phyloP scores from a whole-genome alignment of 345 rosid genomes.

The Gossypium turneri region DNA sequence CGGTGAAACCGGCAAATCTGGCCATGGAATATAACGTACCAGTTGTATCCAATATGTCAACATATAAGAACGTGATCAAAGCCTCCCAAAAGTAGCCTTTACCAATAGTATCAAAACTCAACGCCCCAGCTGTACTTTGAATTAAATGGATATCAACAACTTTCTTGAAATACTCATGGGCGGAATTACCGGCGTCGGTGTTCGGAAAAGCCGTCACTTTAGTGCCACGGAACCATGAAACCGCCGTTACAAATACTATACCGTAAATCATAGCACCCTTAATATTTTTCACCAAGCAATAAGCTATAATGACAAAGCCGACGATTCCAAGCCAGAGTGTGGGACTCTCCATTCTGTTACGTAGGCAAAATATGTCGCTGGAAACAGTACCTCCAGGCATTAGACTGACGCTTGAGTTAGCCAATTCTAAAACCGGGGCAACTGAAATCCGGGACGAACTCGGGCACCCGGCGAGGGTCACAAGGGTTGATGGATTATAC shows the following conservation, averaged over 20 bases:
- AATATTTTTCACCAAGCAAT: constrained; percentile 64
- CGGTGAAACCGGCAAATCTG: constrained; percentile 67
- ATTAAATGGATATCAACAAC: constrained; percentile 75
- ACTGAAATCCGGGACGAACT: constrained; percentile 48
- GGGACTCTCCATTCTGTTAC: constrained; percentile 71
- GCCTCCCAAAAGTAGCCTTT: constrained; percentile 86
- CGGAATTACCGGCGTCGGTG: constrained; percentile 50
- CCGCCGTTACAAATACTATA: constrained; percentile 68
- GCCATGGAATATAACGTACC: constrained; percentile 94
- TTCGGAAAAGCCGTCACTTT: constrained; percentile 74
- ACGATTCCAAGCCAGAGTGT: constrained; percentile 83
- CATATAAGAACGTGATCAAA: constrained; percentile 72
- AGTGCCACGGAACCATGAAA: constrained; percentile 90
- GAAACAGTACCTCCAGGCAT: constrained; percentile 67
- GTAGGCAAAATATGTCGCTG: constrained; percentile 50
- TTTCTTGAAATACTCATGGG: constrained; percentile 70
- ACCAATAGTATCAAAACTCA: constrained; percentile 57
- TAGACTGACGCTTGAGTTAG: constrained; percentile 60
- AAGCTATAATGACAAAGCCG: constrained; percentile 84
- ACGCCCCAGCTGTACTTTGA: constrained; percentile 66
- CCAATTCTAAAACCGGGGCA: constrained; percentile 59
- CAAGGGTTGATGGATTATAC: constrained; percentile 69
- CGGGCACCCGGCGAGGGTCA: constrained; percentile 86
- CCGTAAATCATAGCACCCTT: constrained; percentile 94
- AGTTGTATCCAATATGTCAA: constrained; percentile 81